Base-by-base conservation (phyloP, 306 rosid genomes). In the Gleditsia sinensis region DNA sequence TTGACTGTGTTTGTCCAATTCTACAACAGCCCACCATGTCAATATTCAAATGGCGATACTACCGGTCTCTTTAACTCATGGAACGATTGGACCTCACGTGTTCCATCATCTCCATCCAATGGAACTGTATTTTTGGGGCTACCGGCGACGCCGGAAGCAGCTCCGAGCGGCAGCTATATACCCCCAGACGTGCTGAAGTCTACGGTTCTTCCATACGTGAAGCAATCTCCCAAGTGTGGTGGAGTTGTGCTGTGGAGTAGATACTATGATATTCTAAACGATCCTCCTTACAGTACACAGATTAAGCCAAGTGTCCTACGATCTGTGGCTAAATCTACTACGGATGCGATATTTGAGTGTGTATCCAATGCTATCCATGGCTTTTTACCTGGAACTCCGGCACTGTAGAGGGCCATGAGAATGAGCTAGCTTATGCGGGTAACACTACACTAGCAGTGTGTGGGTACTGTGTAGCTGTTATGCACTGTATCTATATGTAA, bases 1-100 rank as follows among this genome's bases (percentile, higher is more conserved):
- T 83, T 10, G 88, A 86, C 39, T 27, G 82, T 86, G 7, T 86
- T 82, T 81, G 87, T 88, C 19, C 87, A 88, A 50, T 88, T 88
- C 72, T 88, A 75, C 79, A 83, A 85, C 83, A 85, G 82, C 62
- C 27, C 75, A 16, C 37, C 46, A 7, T 80, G 85, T 50, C n/a
- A 76, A 1, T 84, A 74, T 20, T 57, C 40, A 5, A 34, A 51
- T 7, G 74, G 72, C 1, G 58, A 72, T 21, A 39, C 65, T 5
- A 4, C 42, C 32, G 66, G 42, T 24, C 79, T 88, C 2, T 27
- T 57, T 1, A 61, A 5, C 0, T 30, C 88, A 0, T 85, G 88
- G 89, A 66, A 51, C 11, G 75, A 59, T 7, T 88, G 92, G 87
- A 54, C 79, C 1, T 5, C 78, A 2, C 63, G 32, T 1, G 88